Base-by-base conservation (phyloP, 2,329 filamentous ascomycete genomes). In the Apiospora saccharicola region DNA sequence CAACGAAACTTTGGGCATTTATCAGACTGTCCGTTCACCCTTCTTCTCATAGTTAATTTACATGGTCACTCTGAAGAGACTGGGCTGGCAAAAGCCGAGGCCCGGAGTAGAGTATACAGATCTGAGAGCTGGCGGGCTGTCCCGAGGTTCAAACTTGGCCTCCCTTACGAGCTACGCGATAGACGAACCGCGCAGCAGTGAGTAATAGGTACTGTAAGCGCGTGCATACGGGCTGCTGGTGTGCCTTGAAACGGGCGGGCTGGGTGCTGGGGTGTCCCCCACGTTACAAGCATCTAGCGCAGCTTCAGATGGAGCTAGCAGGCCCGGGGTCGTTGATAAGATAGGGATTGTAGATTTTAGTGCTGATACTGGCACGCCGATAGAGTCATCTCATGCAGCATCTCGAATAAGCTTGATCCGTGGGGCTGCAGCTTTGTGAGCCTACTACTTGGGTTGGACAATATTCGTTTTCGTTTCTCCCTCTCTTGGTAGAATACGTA, bases 371-470 rank as follows among this genome's bases (percentile, higher is more conserved):
- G 26, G 12, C 34, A 41, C 30, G 34, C 57, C 34, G 57, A 64
- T 22, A 64, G 57, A 64, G 34, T 64, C 57, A 64, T 34, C 53
- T 57, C 53, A 57, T 57, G 53, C 26, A 34, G 53, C 26, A 30
- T 34, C 53, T 51, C 6, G 22, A 51, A 4, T 3, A 49, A 24
- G 46, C 46, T 47, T 47, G 46, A 47, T 47, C 47, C 19, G 26
- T n/a, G 26, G 53, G 10, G 16, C 19, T 22, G 53, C 53, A 61
- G 53, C 53, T 61, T 61, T 61, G 53, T 30, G 53, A 61, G 53
- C 30, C 30, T 37, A 61, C 53, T 61, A 64, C 30, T 37, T 61
- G 53, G 53, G 30, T 37, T 37, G 53, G 30, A n/a, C 22, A 61
- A 37, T 19, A 19, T 19, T 47, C n/a, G 46, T 37, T 61, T n/a